Evolutionary conservation across 208 protist species (phyloP), one percentile per base, ranked within the genome.

Genomic region (Acanthamoeba culbertsoni): DNA sequence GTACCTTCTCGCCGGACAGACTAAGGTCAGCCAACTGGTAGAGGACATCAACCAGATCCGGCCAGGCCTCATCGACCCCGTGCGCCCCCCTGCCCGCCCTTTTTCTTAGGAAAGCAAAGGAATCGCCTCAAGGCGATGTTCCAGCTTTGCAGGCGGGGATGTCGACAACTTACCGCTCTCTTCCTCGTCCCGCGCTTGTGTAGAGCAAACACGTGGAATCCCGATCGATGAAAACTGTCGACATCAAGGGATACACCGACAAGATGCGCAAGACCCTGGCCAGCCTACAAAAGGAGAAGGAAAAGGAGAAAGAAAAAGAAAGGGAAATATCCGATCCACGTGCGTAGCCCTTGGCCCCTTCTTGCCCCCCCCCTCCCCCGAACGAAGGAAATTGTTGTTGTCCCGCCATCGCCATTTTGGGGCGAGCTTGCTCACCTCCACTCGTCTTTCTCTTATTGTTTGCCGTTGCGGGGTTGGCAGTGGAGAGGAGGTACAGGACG

Each of bases 241-340:
- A 75, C 37, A 43, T 75, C 28, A 75, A 75, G 63, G 63, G 63
- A n/a, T 75, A 75, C 63, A 75, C 63, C 14, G 63, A 75, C 63
- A 75, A 75, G 63, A 37, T 75, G 63, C 63, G 63, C 3, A 75
- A 75, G 63, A 75, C 63, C 37, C 63, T 75, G 5, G 63, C 26
- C 63, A 75, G 63, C 23, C 63, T 75, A 6, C 63, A 75, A 23
- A 75, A 75, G 63, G 63, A 75, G 23, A 75, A 75, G 37, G 63
- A 75, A 35, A 75, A 75, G 63, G 63, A 75, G 43, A 75, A 75
- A 23, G 63, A 75, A 7, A 75, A 42, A 40, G 63, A 75, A 5
- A 75, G 43, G 63, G 63, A 75, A 23, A 75, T 75, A n/a, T 45
- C 63, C 33, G 63, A 75, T 40, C 63, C 63, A 14, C 33, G 63